Evolutionary conservation across 1,139 yeast genomes (phyloP), one percentile per base, ranked within the genome.

Genomic region (Nakaseomyces glabratus): DNA sequence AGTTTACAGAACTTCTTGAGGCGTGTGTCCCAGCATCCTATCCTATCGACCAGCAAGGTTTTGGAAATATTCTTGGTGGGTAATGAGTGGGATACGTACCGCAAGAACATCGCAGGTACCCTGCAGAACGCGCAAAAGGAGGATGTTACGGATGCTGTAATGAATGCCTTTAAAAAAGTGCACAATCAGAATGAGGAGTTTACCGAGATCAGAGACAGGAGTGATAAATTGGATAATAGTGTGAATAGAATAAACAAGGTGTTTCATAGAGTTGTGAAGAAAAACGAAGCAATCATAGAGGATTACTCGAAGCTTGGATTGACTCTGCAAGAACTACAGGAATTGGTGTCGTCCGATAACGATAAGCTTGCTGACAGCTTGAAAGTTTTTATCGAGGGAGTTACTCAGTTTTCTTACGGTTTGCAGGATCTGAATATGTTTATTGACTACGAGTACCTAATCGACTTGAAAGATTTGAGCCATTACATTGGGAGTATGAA

Each of bases 161-260:
- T 90, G 79, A 90, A 90, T 54, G 94, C 94, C 19, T 82, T 90
- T 50, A 79, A 93, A 35, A 77, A 86, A 11, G 75, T 85, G 6
- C 77, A 77, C 48, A 68, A 75, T 22, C 93, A 81, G 38, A 76
- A 73, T 47, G 77, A 79, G 44, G 95, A 85, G 45, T 84, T 88
- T 46, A 65, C 78, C 38, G 95, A 84, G 48, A 85, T 88, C 22
- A 78, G 76, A 49, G 94, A 82, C 47, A 74, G 82, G 48, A 71
- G 88, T 19, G 82, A 82, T 50, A 84, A 84, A 54, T 63, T 88
- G 40, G 90, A 85, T 49, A 95, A 84, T 47, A 88, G 86, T 53
- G 66, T 90, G 35, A 61, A 68, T 23, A 82, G 79, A 49, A 71
- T 90, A 42, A 96, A 88, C 52, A 77, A 73, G 51, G 76, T 86